phyloP scores from a whole-genome alignment of 768 basidiomycete species.

The Xerocomellus intermedius region DNA sequence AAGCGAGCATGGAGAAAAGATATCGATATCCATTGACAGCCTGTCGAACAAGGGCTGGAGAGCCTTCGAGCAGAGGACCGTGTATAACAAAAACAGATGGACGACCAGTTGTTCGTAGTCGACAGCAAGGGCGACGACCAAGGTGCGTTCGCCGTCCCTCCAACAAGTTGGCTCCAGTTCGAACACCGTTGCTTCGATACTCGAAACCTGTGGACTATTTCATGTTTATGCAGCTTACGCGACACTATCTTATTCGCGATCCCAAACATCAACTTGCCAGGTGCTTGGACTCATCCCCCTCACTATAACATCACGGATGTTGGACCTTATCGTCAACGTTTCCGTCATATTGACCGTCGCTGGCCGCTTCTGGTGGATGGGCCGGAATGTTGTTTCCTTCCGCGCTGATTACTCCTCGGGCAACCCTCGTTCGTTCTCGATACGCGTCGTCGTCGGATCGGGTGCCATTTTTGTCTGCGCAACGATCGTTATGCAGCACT shows the following conservation, averaged over 20 bases:
- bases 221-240: background rate
- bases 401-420: background rate
- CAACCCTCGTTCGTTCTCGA: slow-evolving; percentile 11
- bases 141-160: slow-evolving; percentile 37
- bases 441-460: background rate
- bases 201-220: slow-evolving; percentile 33
- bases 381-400: slow-evolving; percentile 8
- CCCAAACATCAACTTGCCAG: slow-evolving; percentile 8
- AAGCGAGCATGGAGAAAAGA: slow-evolving; percentile 94
- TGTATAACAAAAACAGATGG: slow-evolving; percentile 59
- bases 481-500: slow-evolving; percentile 20
- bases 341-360: slow-evolving; percentile 23
- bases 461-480: background rate
- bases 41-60: slow-evolving; percentile 76
- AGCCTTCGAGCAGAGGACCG: slow-evolving; percentile 78
- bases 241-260: slow-evolving; percentile 10
- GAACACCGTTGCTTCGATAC: slow-evolving; percentile 55
- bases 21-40: slow-evolving; percentile 78
- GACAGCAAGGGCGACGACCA: slow-evolving; percentile 78
- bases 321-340: slow-evolving; percentile 23
- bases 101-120: slow-evolving; percentile 76
- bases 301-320: slow-evolving; percentile 13
- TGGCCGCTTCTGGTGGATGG: background rate
- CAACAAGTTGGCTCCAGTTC: slow-evolving; percentile 42
- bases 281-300: slow-evolving; percentile 3